phyloP scores from a whole-genome alignment of 257 asterid genomes.

The Handroanthus guayacan region DNA sequence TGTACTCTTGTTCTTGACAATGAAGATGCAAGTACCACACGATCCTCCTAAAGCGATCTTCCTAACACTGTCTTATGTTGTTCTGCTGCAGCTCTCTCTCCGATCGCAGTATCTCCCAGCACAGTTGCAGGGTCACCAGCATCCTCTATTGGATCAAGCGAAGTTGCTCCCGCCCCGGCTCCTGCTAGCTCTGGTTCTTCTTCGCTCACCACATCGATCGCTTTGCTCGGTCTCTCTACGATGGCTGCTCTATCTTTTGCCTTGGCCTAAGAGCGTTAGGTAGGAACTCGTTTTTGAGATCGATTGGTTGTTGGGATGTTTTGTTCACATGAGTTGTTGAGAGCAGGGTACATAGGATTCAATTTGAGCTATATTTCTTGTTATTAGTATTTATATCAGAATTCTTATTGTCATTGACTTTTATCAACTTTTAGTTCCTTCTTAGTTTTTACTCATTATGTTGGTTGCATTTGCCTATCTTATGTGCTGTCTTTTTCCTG shows the following conservation, averaged over 20 bases:
- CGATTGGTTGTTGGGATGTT: background rate
- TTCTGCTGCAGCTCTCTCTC: slow-evolving; percentile 36
- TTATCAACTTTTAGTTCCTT: slow-evolving; percentile 10
- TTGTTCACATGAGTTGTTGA: background rate
- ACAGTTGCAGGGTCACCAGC: slow-evolving; percentile 36
- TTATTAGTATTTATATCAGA: slow-evolving; percentile 1
- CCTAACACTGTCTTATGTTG: background rate
- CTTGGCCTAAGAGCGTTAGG: slow-evolving; percentile 39
- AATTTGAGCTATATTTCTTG: slow-evolving; percentile 18
- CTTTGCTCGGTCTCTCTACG: slow-evolving; percentile 1
- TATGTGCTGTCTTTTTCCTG: background rate
- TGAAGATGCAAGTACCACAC: background rate
- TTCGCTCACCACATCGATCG: slow-evolving; percentile 35
- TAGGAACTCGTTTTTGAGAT: background rate
- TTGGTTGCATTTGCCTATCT: background rate
- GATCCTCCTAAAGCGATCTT: background rate
- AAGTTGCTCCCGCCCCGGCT: slow-evolving; percentile 50
- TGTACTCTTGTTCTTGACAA: background rate
- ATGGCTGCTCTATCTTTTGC: slow-evolving; percentile 35
- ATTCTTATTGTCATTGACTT: slow-evolving; percentile 22
- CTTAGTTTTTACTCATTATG: background rate
- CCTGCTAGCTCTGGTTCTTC: slow-evolving; percentile 49
- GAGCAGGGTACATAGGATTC: slow-evolving; percentile 33
- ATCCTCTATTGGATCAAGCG: slow-evolving; percentile 41
- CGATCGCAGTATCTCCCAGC: slow-evolving; percentile 39